Evolutionary conservation across 345 rosid genomes (phyloP), one percentile per base, ranked within the genome.

Genomic region (Arabis hirsuta): DNA sequence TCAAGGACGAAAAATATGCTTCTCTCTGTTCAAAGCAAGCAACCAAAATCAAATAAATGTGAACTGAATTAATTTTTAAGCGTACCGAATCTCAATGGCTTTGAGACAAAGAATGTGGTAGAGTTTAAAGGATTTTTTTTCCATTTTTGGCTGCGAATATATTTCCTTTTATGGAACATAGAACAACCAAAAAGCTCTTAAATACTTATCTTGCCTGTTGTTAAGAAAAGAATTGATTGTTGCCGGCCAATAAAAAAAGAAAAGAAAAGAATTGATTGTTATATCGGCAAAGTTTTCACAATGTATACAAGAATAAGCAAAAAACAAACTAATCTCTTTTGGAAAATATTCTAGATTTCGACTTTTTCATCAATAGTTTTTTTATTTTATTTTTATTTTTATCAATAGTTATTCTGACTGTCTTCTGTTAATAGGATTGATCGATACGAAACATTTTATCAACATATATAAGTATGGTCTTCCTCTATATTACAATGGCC

Each of bases 261-360:
- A 76, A 69, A 62, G 75, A 63, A 76, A 69, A 76, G 66, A 69
- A 76, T 69, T 62, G 65, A 69, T 76, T 69, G 60, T 69, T 76
- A 69, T 47, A 47, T 55, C 38, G 12, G 73, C 51, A 52, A 74
- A 67, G 62, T 32, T 74, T 74, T 14, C 47, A 58, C 41, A 57
- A 51, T 43, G 12, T 38, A 36, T 3, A 11, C 44, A 44, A 48
- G 46, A 46, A 55, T 44, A 24, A 11, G 19, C 44, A 36, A 27
- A 48, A 51, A 39, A 39, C 1, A 19, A 29, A 29, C 2, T 29
- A 26, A 39, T 11, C 27, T 38, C 38, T 55, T 41, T 29, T 46
- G 36, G 72, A 65, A 65, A 36, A 20, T 20, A 31, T 67, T 34
- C 31, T 51, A 29, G 4, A 12, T 56, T 26, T 10, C 13, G 16